These are phyloP conservation scores for Escovopsis sp. DNA, from an alignment of 2,329 filamentous ascomycete species.

Conservation along the genomic window DNA sequence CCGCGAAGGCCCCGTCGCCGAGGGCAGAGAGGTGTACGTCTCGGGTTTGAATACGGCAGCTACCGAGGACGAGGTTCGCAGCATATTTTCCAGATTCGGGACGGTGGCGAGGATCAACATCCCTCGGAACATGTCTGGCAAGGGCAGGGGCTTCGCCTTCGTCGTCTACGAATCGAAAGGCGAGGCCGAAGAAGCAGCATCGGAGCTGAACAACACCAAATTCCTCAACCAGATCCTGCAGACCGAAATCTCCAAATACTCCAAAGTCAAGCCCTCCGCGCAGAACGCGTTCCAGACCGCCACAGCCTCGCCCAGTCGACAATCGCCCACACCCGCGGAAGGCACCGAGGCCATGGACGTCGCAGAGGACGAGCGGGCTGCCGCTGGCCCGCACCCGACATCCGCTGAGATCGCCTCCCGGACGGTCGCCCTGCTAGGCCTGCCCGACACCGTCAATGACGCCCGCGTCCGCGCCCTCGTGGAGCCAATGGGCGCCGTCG, in stretches of 20 bases:
- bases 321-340: constrained; percentile 18
- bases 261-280: constrained; percentile 40
- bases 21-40: constrained; percentile 75
- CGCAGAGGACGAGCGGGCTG: constrained; percentile 5
- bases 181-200: constrained; percentile 48
- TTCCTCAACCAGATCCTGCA: constrained; percentile 52
- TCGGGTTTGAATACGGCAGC: constrained; percentile 48
- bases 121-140: constrained; percentile 49
- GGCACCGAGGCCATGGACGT: constrained; percentile 25
- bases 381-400: constrained; percentile 22
- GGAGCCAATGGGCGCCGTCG: constrained; percentile 53
- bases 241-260: constrained; percentile 44
- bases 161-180: constrained; percentile 59
- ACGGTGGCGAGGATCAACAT: constrained; percentile 58
- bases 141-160: constrained; percentile 65
- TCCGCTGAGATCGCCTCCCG: constrained; percentile 42
- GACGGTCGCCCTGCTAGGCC: constrained; percentile 66
- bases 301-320: constrained; percentile 20
- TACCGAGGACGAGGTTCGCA: constrained; percentile 52
- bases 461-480: constrained; percentile 61
- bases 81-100: constrained; percentile 62
- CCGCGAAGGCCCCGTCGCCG: constrained; percentile 66
- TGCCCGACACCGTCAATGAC: constrained; percentile 88
- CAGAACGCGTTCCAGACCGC: constrained; percentile 20
- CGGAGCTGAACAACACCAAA: constrained; percentile 54